Evolutionary conservation across 345 rosid genomes (phyloP), one percentile per base, ranked within the genome.

Genomic region (Rhizophora apiculata): DNA sequence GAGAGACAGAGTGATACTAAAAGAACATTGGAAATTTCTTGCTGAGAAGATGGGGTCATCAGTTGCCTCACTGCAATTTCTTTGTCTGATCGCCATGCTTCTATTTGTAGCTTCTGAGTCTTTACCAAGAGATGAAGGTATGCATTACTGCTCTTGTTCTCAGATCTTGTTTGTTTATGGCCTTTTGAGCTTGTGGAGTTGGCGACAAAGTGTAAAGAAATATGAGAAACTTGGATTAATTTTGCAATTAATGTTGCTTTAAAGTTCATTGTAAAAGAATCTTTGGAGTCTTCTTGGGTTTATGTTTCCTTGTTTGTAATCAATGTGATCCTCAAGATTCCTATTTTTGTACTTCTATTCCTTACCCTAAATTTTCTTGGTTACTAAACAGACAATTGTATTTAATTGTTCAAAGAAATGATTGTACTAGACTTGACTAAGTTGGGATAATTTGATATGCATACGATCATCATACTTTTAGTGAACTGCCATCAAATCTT

Each of bases 111-210:
- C 75, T 43, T 82, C 88, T 68, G 74, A 82, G 69, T 83, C 88
- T 10, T 87, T 90, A 79, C 56, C 85, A 4, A 22, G 68, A 60
- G 86, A 82, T 73, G 99, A 96, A 86, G 94, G 99, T 92, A 76
- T 48, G 71, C 27, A 67, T 21, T 51, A 18, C 30, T n/a, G 21
- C 46, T 75, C 53, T 2, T 37, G 26, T 72, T 69, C 66, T 73
- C 84, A 82, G 93, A 88, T 89, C 96, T 86, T 80, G 84, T 52
- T 63, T 80, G 51, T 72, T 74, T 64, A 22, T 30, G 34, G 29
- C 37, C 8, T 13, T 20, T 37, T 63, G n/a, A 71, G 29, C 62
- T 70, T 8, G 67, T 72, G 78, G 65, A 71, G 59, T 69, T 20
- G 70, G 19, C 68, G 77, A 75, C 77, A 66, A 69, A 69, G 62